phyloP scores from a whole-genome alignment of 2,329 filamentous ascomycete species.

The Canariomyces notabilis region DNA sequence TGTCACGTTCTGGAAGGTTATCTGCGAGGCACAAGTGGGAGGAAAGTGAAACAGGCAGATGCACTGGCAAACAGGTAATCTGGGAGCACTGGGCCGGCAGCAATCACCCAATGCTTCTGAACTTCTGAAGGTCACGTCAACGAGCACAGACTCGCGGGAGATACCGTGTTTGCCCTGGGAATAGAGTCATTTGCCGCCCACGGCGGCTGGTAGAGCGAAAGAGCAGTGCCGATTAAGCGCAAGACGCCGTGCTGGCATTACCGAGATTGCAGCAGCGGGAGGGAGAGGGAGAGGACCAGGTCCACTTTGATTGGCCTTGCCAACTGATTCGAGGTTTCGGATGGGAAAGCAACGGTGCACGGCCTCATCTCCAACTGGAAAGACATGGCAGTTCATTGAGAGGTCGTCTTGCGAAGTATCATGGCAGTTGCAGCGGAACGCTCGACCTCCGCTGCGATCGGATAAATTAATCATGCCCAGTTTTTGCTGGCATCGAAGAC shows the following conservation, averaged over 20 bases:
- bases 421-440: conserved; percentile 7
- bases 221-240: conserved; percentile 6
- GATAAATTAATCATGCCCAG: background rate
- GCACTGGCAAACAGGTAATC: no score
- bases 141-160: conserved; percentile 3
- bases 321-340: no score
- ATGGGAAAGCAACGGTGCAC: conserved; percentile 11
- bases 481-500: background rate
- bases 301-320: background rate
- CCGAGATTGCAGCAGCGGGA: background rate
- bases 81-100: no score
- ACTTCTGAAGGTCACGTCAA: background rate
- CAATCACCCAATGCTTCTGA: no score
- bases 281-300: background rate
- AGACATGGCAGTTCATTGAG: background rate
- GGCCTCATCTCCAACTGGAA: conserved; percentile 6
- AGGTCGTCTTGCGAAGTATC: background rate
- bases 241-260: background rate
- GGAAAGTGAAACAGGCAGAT: no score
- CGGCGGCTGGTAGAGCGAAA: conserved; percentile 3
- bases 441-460: conserved; percentile 1
- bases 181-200: conserved; percentile 6
- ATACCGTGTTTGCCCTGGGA: background rate
- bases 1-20: no score
- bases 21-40: no score